Evolutionary conservation across 225 moss, liverwort and hornwort genomes (phyloP).

Genomic region (Marchantia polymorpha): DNA sequence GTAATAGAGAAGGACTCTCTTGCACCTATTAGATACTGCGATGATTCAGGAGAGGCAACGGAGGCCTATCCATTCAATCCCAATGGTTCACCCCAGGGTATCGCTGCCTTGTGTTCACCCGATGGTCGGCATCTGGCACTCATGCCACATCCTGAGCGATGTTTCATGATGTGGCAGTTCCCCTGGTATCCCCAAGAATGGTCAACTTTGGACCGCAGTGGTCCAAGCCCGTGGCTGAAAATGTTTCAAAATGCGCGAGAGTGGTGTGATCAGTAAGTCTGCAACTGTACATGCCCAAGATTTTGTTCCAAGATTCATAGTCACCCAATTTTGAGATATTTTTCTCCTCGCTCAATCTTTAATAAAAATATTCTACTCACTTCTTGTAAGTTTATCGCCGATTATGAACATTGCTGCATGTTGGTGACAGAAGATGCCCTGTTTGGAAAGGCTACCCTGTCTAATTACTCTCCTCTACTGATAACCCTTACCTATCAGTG

Average conservation of each 20-base stretch:
- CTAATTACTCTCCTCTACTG: too few species aligned
- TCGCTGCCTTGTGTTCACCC: slow-evolving; percentile 86
- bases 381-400: too few species aligned
- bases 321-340: neutral
- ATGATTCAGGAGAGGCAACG: slow-evolving; percentile 71
- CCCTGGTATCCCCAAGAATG: slow-evolving; percentile 93
- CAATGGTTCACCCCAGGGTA: slow-evolving; percentile 87
- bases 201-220: slow-evolving; percentile 57
- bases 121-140: slow-evolving; percentile 90
- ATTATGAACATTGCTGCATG: too few species aligned
- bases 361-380: too few species aligned
- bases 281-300: neutral
- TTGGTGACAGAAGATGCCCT: too few species aligned
- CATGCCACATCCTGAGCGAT: slow-evolving; percentile 97
- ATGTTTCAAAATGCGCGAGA: slow-evolving; percentile 89
- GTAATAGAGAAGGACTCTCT: slow-evolving; percentile 51
- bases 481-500: too few species aligned
- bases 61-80: slow-evolving; percentile 92
- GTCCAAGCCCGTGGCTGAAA: slow-evolving; percentile 92
- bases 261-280: slow-evolving; percentile 57
- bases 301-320: neutral
- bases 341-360: neutral
- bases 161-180: slow-evolving; percentile 98
- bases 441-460: too few species aligned
- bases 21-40: slow-evolving; percentile 74